Base-by-base conservation (phyloP, 2,329 filamentous ascomycete species). In the Cadophora malorum region DNA sequence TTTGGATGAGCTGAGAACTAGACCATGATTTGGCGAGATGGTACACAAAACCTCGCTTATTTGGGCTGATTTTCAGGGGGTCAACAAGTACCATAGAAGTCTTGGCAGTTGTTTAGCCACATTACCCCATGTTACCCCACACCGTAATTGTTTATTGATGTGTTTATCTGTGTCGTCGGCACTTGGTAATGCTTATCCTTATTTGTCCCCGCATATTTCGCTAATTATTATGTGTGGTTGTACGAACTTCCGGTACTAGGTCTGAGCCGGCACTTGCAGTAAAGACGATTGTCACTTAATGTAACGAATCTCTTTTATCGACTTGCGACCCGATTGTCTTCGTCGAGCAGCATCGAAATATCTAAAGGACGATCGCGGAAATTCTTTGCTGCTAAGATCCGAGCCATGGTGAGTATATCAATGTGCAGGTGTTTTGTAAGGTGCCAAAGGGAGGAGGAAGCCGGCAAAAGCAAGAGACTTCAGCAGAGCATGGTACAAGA, bases 41-140 rank as follows among this genome's bases (percentile, higher is more conserved):
- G 28, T 55, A 55, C 52, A 55, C 52, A 55, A 55, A 55, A 6
- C 2, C 52, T 55, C 52, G 52, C 52, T 33, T 55, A 33, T 55
- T 55, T 55, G 16, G 52, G 52, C 6, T 7, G 25, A n/a, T 28
- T 4, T 55, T 55, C 52, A 55, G 16, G 28, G 52, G 52, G 19
- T n/a, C 10, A 45, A n/a, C 38, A 47, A 38, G 59, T 64, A 67
- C 62, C 19, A 12, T 58, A 14, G n/a, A 28, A 31, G 52, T n/a
- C 52, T 55, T 55, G 28, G 25, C 52, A 25, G 28, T 14, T n/a
- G 52, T 67, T 49, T 41, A 52, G 55, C 31, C 45, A 65, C 31
- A 47, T 45, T 65, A 64, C 55, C 35, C 66, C 28, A 65, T 55
- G 59, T 25, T 60, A 66, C 67, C 63, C 67, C 45, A 63, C 49